These are phyloP conservation scores for Colletotrichum neosansevieriae DNA, from an alignment of 2,329 filamentous ascomycete species.

Conservation along the genomic window DNA sequence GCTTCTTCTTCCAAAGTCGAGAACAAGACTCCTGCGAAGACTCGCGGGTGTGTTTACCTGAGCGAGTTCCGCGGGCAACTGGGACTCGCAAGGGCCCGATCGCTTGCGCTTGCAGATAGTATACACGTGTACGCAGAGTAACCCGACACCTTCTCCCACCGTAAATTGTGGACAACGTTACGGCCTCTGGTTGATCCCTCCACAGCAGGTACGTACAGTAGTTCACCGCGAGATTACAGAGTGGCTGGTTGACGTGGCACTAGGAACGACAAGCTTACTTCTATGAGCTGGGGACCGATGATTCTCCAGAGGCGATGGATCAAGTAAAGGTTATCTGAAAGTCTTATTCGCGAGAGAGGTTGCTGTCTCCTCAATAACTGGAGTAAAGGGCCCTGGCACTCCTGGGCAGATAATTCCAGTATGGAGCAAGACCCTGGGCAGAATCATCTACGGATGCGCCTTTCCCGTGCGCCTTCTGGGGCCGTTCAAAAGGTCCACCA, in stretches of 20 bases:
- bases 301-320: slow-evolving; percentile 2
- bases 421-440: not conserved
- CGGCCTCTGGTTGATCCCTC: not conserved
- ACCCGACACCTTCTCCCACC: slow-evolving; percentile 1
- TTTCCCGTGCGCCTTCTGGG: not conserved
- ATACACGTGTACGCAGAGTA: too few species aligned
- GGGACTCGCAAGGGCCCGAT: not conserved
- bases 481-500: not conserved
- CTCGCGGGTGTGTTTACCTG: not conserved
- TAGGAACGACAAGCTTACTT: not conserved
- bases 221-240: not conserved
- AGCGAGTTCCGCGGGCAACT: not conserved
- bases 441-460: slow-evolving; percentile 8
- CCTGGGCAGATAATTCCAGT: not conserved
- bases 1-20: not conserved
- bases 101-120: too few species aligned
- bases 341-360: not conserved
- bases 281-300: not conserved
- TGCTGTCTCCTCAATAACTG: not conserved
- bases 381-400: not conserved
- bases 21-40: not conserved
- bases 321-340: not conserved
- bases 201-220: not conserved
- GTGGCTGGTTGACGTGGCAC: slow-evolving; percentile 7
- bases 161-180: too few species aligned